Evolutionary conservation across 2,329 filamentous ascomycete genomes (phyloP), one percentile per base, ranked within the genome.

Genomic region (Pyrenochaeta sp.): DNA sequence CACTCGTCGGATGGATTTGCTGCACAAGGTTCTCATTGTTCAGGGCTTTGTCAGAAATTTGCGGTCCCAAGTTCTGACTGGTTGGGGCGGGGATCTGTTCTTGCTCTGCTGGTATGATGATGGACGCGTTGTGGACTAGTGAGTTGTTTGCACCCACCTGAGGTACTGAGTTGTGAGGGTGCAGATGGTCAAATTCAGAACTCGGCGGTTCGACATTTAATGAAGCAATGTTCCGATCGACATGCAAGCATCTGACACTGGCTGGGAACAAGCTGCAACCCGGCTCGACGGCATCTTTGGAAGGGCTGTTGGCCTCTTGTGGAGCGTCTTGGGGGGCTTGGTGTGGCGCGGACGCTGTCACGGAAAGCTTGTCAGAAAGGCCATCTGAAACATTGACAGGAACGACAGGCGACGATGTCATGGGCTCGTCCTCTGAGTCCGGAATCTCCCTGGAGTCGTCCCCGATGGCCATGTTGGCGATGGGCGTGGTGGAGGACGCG

Each of bases 341-440:
- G 48, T 15, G 17, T 42, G 50, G 39, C 27, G 29, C 35, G 11
- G 26, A 31, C 30, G 40, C 26, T 35, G 43, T 38, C 45, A 53
- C 35, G 27, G 18, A 53, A 61, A 58, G 57, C 56, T 65, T 63
- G 44, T 60, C 51, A 30, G 28, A 34, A 35, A 35, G 42, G 36
- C 44, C 39, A 35, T 45, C 43, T 21, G 47, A 23, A 53, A 44
- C 43, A 21, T 31, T 28, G 39, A 41, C 28, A 22, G 63, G 65
- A 21, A 28, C 28, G 39, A 41, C 28, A 22, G 63, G 65, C 38
- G 65, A 65, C 32, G 63, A 68, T 38, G 58, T 57, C 47, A 67
- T 45, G 2, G 44, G 57, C 51, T 69, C 66, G 6, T 68, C 65
- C 35, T 70, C 66, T 14, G 65, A 68, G 47, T 70, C 66, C 8